These are phyloP conservation scores for Lodderomyces parapsilosis DNA, from an alignment of 1,139 yeast species.

Conservation along the genomic window DNA sequence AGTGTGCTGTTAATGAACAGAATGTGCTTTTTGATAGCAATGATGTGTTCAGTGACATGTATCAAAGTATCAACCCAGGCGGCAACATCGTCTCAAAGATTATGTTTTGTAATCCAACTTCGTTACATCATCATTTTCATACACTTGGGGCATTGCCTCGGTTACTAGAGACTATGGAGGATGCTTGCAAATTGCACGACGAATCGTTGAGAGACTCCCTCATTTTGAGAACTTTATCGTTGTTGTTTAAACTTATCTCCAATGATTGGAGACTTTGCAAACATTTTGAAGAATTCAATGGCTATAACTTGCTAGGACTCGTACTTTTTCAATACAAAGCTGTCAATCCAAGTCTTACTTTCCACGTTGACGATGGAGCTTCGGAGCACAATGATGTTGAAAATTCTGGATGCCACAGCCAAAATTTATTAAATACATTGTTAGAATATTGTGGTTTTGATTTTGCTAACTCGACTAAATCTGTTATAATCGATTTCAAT, in stretches of 20 bases:
- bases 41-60: slow-evolving; percentile 18
- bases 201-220: slow-evolving; percentile 19
- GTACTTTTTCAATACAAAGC: slow-evolving; percentile 31
- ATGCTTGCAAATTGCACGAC: slow-evolving; percentile 18
- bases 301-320: slow-evolving; percentile 38
- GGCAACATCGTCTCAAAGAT: background rate
- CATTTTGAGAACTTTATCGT: slow-evolving; percentile 22
- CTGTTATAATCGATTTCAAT: slow-evolving; percentile 29
- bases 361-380: slow-evolving; percentile 13
- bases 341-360: slow-evolving; percentile 20
- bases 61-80: background rate
- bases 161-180: slow-evolving; percentile 31
- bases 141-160: slow-evolving; percentile 38
- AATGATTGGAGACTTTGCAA: slow-evolving; percentile 39
- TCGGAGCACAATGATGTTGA: slow-evolving; percentile 8
- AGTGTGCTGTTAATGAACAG: slow-evolving; percentile 19
- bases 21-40: slow-evolving; percentile 34
- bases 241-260: slow-evolving; percentile 28
- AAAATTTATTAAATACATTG: slow-evolving; percentile 21
- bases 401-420: slow-evolving; percentile 10
- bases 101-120: slow-evolving; percentile 23
- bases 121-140: slow-evolving; percentile 33
- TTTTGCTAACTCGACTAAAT: slow-evolving; percentile 23
- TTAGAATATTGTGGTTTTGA: slow-evolving; percentile 28
- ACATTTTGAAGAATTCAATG: slow-evolving; percentile 45